Evolutionary conservation across 768 basidiomycete species (phyloP), one percentile per base, ranked within the genome.

Genomic region (Termitomyces sp.): DNA sequence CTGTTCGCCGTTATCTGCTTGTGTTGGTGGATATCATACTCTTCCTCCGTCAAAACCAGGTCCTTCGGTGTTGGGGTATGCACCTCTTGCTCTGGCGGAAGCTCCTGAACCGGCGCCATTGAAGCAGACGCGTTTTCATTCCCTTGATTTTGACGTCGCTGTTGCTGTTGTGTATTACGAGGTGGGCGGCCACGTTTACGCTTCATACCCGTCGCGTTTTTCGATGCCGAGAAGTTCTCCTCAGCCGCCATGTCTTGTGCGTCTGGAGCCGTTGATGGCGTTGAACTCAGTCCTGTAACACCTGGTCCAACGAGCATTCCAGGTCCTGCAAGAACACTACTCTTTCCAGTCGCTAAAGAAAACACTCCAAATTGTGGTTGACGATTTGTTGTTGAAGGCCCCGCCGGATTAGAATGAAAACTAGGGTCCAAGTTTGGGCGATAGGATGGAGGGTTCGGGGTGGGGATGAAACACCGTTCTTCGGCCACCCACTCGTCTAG

Each of bases 401-500:
- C 51, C 1, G 52, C 44, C 24, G 28, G 36, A 13, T 44, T n/a
- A 5, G 48, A 51, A 20, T 16, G 29, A 36, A 51, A 49, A 54
- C 31, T 45, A 20, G 45, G 51, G 50, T 54, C 52, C 6, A 29
- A 36, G 29, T 29, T 31, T 31, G 49, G 24, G 31, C 26, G 46
- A 33, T 37, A 15, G 15, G 44, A 39, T 42, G 49, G 39, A 18
- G 36, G 28, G 16, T 36, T 24, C 10, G 22, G 52, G n/a, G 46
- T 51, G 2, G 59, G 53, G 10, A 68, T 69, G 50, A 68, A 73
- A 60, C 83, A 72, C 46, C 70, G 60, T 22, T 70, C 68, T 60
- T 78, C 80, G 4, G 80, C 72, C 22, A 88, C 72, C 90, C 89
- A 91, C 66, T 87, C 86, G 68, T 91, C 89, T 62, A 89, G 72